phyloP scores from a whole-genome alignment of 108 stramenopile species.

The Conticribra guillardii region DNA sequence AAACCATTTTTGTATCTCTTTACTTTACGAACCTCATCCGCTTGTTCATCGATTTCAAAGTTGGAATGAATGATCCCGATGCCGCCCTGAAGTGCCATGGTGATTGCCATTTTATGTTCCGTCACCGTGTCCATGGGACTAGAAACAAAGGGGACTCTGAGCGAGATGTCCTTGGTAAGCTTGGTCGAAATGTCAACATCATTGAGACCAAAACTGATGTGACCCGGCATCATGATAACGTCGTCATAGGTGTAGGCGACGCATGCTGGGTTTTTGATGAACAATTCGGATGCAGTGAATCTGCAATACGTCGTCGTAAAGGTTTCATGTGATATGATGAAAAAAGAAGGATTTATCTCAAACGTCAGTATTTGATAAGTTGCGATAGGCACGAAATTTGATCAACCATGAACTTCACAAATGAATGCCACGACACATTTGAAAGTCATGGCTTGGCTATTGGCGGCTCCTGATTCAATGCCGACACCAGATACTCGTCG shows the following conservation, averaged over 20 bases:
- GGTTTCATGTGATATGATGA: not conserved
- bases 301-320: slow-evolving; percentile 34
- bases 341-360: not conserved
- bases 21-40: slow-evolving; percentile 88
- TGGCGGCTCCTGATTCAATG: no score
- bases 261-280: slow-evolving; percentile 79
- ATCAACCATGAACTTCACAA: no score
- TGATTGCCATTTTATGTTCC: slow-evolving; percentile 96
- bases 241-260: slow-evolving; percentile 99
- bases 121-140: slow-evolving; percentile 99
- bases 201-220: slow-evolving; percentile 91
- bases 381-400: not conserved
- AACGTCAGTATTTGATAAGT: slow-evolving; percentile 1
- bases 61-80: slow-evolving; percentile 99
- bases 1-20: slow-evolving; percentile 99
- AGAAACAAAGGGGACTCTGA: slow-evolving; percentile 95
- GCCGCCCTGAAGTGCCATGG: slow-evolving; percentile 99
- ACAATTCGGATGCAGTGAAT: slow-evolving; percentile 81
- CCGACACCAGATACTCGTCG: no score
- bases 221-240: slow-evolving; percentile 97
- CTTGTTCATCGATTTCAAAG: slow-evolving; percentile 93
- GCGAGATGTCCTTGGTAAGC: slow-evolving; percentile 88
- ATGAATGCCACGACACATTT: no score
- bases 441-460: no score
- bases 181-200: slow-evolving; percentile 94